Evolutionary conservation across 306 rosid genomes (phyloP).

Genomic region (Heteromeles arbutifolia): DNA sequence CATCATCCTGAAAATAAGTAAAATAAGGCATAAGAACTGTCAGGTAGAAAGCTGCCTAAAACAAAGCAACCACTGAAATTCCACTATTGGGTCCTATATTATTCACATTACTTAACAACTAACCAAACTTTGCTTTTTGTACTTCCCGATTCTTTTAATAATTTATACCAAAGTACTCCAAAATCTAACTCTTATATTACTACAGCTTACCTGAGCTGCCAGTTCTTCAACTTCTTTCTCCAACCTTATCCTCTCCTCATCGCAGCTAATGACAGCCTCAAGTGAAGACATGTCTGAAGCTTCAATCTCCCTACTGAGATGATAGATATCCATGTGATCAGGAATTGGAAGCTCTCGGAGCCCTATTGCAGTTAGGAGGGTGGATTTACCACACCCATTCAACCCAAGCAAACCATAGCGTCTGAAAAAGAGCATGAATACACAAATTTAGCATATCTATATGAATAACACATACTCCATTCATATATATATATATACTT

Average conservation of each 20-base stretch:
- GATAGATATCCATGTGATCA: constrained; percentile 93
- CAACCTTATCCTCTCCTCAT: constrained; percentile 83
- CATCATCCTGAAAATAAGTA: constrained; percentile 61
- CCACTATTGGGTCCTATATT: neutral
- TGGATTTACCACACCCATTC: constrained; percentile 96
- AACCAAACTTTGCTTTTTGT: neutral
- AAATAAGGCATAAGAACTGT: neutral
- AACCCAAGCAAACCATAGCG: constrained; percentile 95
- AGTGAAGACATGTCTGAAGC: constrained; percentile 95
- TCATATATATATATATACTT: neutral
- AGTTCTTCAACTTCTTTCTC: constrained; percentile 85
- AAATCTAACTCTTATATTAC: neutral
- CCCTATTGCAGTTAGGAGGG: constrained; percentile 81
- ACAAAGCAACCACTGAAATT: neutral
- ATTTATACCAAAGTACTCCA: neutral
- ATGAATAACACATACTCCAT: neutral
- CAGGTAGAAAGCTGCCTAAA: neutral
- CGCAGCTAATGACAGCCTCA: constrained; percentile 88
- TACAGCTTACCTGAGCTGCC: constrained; percentile 64
- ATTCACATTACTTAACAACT: neutral
- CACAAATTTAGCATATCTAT: neutral
- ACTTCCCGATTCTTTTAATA: neutral
- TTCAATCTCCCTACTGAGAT: constrained; percentile 85
- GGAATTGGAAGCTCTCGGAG: constrained; percentile 90
- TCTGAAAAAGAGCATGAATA: constrained; percentile 28